Conservation (phyloP, 1,284 basidiomycete genomes). For the Phellinidium pouzarii region DNA sequence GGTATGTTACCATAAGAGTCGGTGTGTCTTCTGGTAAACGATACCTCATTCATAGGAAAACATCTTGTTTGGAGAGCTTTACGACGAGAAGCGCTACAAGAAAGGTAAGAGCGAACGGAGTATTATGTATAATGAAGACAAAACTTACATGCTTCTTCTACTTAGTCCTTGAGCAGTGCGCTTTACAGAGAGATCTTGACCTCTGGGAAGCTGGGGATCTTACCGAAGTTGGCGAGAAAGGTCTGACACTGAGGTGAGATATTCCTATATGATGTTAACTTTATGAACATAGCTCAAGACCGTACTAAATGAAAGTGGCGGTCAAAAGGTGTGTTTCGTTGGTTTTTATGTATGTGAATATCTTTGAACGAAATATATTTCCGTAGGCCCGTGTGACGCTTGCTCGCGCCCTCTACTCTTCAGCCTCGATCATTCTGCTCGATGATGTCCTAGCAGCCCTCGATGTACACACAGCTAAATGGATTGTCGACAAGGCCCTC, state of each 20-base stretch:
- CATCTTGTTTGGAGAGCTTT: conserved; percentile 46
- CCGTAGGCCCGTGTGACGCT: conserved; percentile 24
- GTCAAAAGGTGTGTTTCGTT: conserved; percentile 31
- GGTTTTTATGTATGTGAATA: not conserved
- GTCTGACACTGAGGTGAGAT: conserved; percentile 25
- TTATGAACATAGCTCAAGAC: not conserved
- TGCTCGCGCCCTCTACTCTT: conserved; percentile 35
- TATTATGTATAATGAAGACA: not conserved
- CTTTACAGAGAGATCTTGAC: conserved; percentile 52
- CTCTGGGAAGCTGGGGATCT: conserved; percentile 60
- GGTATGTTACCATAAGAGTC: conserved; percentile 24
- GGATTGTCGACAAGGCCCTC: conserved; percentile 39
- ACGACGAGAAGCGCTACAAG: conserved; percentile 44
- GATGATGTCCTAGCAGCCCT: conserved; percentile 38
- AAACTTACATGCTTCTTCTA: conserved; percentile 20
- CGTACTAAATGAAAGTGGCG: no score
- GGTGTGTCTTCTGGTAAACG: no score
- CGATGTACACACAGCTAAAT: conserved; percentile 40
- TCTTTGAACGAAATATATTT: not conserved
- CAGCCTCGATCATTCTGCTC: conserved; percentile 32
- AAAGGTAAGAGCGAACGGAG: conserved; percentile 23
- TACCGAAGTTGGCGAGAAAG: conserved; percentile 33
- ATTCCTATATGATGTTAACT: conserved; percentile 13
- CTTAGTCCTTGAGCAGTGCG: conserved; percentile 56
- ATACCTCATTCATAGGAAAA: conserved; percentile 33